These are phyloP conservation scores for Zygosaccharomyces gambellarensis DNA, from an alignment of 805 yeast species.

Conservation along the genomic window DNA sequence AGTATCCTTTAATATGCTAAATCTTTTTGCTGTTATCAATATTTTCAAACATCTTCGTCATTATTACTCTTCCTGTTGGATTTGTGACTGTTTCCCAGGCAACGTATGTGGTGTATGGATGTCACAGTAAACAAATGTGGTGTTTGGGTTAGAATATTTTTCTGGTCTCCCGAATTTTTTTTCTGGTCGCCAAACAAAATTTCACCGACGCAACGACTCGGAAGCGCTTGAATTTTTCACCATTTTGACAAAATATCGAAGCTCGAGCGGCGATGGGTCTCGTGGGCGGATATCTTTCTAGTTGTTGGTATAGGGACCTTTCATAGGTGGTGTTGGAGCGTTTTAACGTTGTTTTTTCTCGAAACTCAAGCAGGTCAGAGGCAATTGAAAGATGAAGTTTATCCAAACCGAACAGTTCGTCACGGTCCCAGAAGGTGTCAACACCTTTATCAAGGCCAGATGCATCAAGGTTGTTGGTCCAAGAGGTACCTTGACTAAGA, in stretches of 20 bases:
- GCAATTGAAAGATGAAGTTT: constrained; percentile 57
- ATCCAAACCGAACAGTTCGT: constrained; percentile 80
- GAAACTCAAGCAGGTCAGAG: constrained; percentile 1
- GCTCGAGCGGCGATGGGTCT: not conserved
- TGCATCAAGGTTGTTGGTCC: constrained; percentile 89
- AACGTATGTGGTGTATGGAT: constrained; percentile 1
- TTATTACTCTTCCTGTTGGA: not conserved
- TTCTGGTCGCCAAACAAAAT: not conserved
- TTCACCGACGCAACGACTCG: constrained; percentile 4
- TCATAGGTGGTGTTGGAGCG: not conserved
- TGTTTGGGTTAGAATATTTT: not conserved
- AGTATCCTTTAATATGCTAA: no score
- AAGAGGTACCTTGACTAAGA: constrained; percentile 90
- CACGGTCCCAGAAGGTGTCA: constrained; percentile 88
- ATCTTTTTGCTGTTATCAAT: not conserved
- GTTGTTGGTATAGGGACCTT: not conserved
- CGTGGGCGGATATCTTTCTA: not conserved
- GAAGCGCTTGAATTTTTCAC: constrained; percentile 1
- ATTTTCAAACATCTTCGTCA: not conserved
- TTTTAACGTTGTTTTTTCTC: not conserved
- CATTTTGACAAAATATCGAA: constrained; percentile 3
- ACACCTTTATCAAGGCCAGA: constrained; percentile 89
- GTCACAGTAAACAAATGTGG: not conserved
- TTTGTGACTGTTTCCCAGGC: not conserved
- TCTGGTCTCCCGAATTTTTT: not conserved